phyloP scores from a whole-genome alignment of 2,329 filamentous ascomycete species.

The Hymenoscyphus albidus region DNA sequence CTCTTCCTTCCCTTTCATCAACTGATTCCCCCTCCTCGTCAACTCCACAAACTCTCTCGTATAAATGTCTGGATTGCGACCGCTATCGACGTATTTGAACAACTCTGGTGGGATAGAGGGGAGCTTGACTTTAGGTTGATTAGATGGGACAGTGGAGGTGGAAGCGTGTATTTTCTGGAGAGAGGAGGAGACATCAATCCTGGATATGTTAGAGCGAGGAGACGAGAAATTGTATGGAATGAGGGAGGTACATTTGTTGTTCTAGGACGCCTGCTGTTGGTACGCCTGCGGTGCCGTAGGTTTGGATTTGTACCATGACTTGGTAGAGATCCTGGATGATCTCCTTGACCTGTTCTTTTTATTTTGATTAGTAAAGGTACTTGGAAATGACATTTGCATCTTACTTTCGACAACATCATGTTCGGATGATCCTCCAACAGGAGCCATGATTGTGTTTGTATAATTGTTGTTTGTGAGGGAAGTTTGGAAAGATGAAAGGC shows the following conservation, averaged over 20 bases:
- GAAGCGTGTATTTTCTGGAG: conserved; percentile 42
- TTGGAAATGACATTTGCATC: conserved; percentile 5
- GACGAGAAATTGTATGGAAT: conserved; percentile 22
- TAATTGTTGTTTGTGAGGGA: neutral
- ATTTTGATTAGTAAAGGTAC: neutral
- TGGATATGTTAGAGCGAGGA: conserved; percentile 33
- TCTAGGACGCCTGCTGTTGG: conserved; percentile 50
- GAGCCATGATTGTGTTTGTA: conserved; percentile 34
- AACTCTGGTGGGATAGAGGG: conserved; percentile 59
- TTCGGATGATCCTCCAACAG: conserved; percentile 33
- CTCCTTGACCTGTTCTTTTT: conserved; percentile 54
- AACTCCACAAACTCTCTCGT: conserved; percentile 70
- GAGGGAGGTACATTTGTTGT: conserved; percentile 43
- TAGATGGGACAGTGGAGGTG: conserved; percentile 14
- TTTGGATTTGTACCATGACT: conserved; percentile 58
- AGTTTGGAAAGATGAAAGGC: neutral
- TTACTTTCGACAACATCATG: conserved; percentile 39
- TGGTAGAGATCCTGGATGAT: conserved; percentile 62
- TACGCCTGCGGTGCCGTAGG: conserved; percentile 55
- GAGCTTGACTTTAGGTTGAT: conserved; percentile 38
- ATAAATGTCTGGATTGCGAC: conserved; percentile 71
- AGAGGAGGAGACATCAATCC: conserved; percentile 39
- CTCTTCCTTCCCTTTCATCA: conserved; percentile 59
- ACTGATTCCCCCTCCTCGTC: conserved; percentile 61
- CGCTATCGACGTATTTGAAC: conserved; percentile 65